Conservation (phyloP, 176 grass and related monocot species). For the Zoysia japonica region DNA sequence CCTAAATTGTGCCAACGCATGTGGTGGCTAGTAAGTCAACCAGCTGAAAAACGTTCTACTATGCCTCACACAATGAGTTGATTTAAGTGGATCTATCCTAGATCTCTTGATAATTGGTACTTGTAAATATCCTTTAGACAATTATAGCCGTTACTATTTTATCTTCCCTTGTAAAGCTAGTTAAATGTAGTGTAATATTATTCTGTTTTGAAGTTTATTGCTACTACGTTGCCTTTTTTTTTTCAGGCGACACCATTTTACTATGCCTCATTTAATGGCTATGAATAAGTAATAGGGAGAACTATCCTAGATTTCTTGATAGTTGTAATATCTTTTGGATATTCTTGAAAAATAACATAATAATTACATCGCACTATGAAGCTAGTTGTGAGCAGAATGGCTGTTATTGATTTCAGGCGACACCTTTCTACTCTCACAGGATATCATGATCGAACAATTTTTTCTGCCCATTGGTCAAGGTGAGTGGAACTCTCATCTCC, state of each 20-base stretch:
- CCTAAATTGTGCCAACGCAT: not conserved
- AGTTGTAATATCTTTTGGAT: not conserved
- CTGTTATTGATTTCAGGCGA: constrained; percentile 61
- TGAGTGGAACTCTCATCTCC: constrained; percentile 31
- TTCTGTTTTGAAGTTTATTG: not conserved
- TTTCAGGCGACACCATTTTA: not conserved
- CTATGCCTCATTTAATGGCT: not conserved
- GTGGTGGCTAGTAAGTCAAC: not conserved
- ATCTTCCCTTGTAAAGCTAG: not conserved
- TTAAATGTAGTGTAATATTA: not conserved
- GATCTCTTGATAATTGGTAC: not conserved
- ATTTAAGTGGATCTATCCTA: constrained; percentile 10
- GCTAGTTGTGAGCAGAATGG: constrained; percentile 14
- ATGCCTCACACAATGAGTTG: constrained; percentile 9
- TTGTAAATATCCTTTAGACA: not conserved
- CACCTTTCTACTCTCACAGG: constrained; percentile 84
- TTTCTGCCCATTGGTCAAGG: constrained; percentile 98
- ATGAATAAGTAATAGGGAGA: not conserved
- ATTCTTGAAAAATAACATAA: not conserved
- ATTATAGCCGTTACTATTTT: not conserved
- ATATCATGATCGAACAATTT: constrained; percentile 82
- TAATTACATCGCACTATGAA: not conserved
- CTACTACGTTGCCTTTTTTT: constrained; percentile 2
- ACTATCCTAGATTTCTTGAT: not conserved
- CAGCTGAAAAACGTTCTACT: constrained; percentile 15